Evolutionary conservation across 2,329 filamentous ascomycete genomes (phyloP).

Genomic region (Phaeosphaeriaceae sp.): DNA sequence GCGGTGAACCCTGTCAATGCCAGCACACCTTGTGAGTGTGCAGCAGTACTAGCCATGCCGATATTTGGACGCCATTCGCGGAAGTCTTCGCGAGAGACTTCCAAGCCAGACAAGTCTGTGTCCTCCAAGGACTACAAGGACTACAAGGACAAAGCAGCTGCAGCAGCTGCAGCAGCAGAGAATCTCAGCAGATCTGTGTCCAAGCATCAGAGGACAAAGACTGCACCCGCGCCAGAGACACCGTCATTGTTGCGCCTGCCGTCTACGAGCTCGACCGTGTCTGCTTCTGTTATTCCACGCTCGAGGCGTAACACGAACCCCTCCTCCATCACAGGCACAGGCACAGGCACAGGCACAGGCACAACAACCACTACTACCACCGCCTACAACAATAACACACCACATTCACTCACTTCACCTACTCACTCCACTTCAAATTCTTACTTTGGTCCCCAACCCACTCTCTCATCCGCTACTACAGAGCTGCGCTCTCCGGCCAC

Average conservation of each 20-base stretch:
- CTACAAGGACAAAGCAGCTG: constrained; percentile 4
- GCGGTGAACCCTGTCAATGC: constrained; percentile 27
- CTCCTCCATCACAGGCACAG: constrained; percentile 37
- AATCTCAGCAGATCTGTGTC: constrained; percentile 6
- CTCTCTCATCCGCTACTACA: constrained; percentile 31
- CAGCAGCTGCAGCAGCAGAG: constrained; percentile 12
- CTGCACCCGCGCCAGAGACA: constrained; percentile 30
- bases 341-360: no score
- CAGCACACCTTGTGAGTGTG: constrained; percentile 19
- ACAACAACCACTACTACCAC: no score
- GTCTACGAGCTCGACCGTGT: constrained; percentile 28
- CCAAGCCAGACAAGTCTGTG: constrained; percentile 8
- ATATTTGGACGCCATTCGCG: constrained; percentile 17
- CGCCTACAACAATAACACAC: not conserved
- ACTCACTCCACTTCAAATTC: constrained; percentile 17
- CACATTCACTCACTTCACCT: not conserved
- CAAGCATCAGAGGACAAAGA: constrained; percentile 36
- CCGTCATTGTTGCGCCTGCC: constrained; percentile 42
- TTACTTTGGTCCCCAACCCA: constrained; percentile 43
- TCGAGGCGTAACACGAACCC: constrained; percentile 34
- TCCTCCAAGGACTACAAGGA: not conserved
- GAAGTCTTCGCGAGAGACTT: constrained; percentile 19
- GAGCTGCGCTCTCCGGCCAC: constrained; percentile 39
- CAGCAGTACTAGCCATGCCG: constrained; percentile 15
- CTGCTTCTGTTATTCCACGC: constrained; percentile 24